phyloP scores from a whole-genome alignment of 2,329 filamentous ascomycete species.

The Colletotrichum tropicicola region DNA sequence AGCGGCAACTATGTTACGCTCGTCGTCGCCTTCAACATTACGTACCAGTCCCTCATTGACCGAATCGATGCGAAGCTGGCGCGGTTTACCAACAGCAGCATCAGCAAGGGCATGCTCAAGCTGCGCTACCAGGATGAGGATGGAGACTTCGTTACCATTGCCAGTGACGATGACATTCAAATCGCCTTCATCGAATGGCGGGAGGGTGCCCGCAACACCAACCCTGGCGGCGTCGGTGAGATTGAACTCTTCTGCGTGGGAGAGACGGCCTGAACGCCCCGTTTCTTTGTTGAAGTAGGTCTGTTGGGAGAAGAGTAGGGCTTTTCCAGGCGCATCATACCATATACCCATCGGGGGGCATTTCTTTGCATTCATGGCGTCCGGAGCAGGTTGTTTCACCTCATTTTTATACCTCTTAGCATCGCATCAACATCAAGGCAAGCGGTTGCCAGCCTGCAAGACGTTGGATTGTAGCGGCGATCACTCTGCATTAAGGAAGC shows the following conservation, averaged over 20 bases:
- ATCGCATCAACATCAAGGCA: slow-evolving; percentile 21
- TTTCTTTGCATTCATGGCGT: slow-evolving; percentile 33
- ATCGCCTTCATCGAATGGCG: slow-evolving; percentile 96
- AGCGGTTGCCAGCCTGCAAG: slow-evolving; percentile 7
- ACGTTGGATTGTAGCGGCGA: slow-evolving; percentile 4
- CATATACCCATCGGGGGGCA: slow-evolving; percentile 31
- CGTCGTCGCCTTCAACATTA: slow-evolving; percentile 96
- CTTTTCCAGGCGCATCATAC: slow-evolving; percentile 31
- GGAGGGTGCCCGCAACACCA: slow-evolving; percentile 68
- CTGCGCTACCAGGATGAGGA: slow-evolving; percentile 93
- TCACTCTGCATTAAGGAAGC: slow-evolving; percentile 21
- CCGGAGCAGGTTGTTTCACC: slow-evolving; percentile 29
- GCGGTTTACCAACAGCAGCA: slow-evolving; percentile 84
- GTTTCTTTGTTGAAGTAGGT: slow-evolving; percentile 22
- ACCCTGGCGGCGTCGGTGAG: slow-evolving; percentile 80
- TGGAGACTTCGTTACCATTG: slow-evolving; percentile 91
- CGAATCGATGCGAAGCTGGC: slow-evolving; percentile 95
- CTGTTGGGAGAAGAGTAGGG: slow-evolving; percentile 19
- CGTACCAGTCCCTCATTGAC: slow-evolving; percentile 91
- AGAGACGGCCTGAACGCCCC: slow-evolving; percentile 44
- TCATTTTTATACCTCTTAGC: slow-evolving; percentile 28
- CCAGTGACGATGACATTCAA: slow-evolving; percentile 95
- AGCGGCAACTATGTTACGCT: slow-evolving; percentile 88
- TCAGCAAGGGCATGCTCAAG: slow-evolving; percentile 83
- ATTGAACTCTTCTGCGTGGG: slow-evolving; percentile 86